Percentiles rank a stretch among this genome's conserved stretches.
phyloP scores from a whole-genome alignment of 176 grass and related monocot genomes.

The Echinochloa phyllopogon region DNA sequence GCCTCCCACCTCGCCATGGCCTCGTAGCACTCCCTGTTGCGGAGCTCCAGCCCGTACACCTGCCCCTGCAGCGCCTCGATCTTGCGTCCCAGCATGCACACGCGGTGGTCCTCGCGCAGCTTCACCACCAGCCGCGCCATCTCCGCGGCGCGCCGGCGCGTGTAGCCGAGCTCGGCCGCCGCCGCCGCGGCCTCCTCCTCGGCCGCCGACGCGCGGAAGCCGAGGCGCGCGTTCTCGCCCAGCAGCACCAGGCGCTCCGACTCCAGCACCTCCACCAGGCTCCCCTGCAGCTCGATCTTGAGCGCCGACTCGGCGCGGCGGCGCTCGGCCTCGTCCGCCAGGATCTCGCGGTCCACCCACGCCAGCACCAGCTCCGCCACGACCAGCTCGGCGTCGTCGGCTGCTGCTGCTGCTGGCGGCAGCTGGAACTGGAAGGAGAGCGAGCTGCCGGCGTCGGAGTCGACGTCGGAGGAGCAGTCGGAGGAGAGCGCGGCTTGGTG shows the following conservation, averaged over 20 bases:
- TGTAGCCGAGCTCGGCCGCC: slow-evolving; percentile 67
- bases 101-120: slow-evolving; percentile 88
- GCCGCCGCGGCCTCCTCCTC: slow-evolving; percentile 65
- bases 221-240: slow-evolving; percentile 88
- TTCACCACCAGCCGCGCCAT: slow-evolving; percentile 71
- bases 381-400: slow-evolving; percentile 29
- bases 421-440: slow-evolving; percentile 68
- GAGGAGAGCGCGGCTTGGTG: slow-evolving; percentile 25
- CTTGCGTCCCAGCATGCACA: slow-evolving; percentile 73
- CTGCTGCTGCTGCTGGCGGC: too few species aligned
- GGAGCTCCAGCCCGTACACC: slow-evolving; percentile 80
- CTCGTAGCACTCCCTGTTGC: slow-evolving; percentile 79
- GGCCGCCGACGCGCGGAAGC: slow-evolving; percentile 51
- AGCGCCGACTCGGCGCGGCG: slow-evolving; percentile 52
- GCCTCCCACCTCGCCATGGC: slow-evolving; percentile 58
- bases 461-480: slow-evolving; percentile 46
- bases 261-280: slow-evolving; percentile 87
- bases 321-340: slow-evolving; percentile 55
- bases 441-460: slow-evolving; percentile 83
- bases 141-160: slow-evolving; percentile 75
- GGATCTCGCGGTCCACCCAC: slow-evolving; percentile 61
- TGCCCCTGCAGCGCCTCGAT: slow-evolving; percentile 82
- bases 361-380: slow-evolving; percentile 68
- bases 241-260: slow-evolving; percentile 90
- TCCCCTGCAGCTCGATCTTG: slow-evolving; percentile 95